Evolutionary conservation across 2,329 filamentous ascomycete genomes (phyloP).

Genomic region (Juglanconis oblonga): DNA sequence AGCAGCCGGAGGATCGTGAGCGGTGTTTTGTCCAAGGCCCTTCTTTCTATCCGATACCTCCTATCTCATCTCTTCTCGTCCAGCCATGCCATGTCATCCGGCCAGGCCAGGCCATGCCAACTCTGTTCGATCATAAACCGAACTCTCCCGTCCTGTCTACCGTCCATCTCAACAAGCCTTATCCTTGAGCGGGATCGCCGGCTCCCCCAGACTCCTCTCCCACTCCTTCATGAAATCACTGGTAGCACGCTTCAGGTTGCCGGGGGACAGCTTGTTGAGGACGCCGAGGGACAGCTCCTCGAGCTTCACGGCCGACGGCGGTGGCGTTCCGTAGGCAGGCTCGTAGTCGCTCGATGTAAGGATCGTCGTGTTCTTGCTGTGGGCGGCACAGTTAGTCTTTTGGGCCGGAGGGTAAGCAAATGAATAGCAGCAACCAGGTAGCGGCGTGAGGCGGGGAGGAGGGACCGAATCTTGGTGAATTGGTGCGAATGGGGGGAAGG

Average conservation of each 20-base stretch:
- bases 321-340: conserved; percentile 24
- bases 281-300: conserved; percentile 58
- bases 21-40: no score
- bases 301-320: conserved; percentile 39
- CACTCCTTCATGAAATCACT: conserved; percentile 85
- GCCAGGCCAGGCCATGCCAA: no score
- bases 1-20: no score
- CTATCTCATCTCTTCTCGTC: no score
- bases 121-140: no score
- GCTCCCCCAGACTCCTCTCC: conserved; percentile 72
- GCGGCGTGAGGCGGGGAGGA: not conserved
- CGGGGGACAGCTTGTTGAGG: conserved; percentile 69
- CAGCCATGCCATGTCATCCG: no score
- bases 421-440: conserved; percentile 5
- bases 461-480: not conserved
- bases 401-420: conserved; percentile 19
- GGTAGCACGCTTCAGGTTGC: conserved; percentile 78
- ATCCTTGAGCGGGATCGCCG: conserved; percentile 25
- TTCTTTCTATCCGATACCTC: no score
- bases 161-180: conserved; percentile 5
- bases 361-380: conserved; percentile 17
- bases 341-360: conserved; percentile 14
- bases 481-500: not conserved
- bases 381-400: conserved; percentile 19
- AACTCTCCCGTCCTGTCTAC: not conserved